Evolutionary conservation across 345 rosid species (phyloP).

Genomic region (Boechera retrofracta): DNA sequence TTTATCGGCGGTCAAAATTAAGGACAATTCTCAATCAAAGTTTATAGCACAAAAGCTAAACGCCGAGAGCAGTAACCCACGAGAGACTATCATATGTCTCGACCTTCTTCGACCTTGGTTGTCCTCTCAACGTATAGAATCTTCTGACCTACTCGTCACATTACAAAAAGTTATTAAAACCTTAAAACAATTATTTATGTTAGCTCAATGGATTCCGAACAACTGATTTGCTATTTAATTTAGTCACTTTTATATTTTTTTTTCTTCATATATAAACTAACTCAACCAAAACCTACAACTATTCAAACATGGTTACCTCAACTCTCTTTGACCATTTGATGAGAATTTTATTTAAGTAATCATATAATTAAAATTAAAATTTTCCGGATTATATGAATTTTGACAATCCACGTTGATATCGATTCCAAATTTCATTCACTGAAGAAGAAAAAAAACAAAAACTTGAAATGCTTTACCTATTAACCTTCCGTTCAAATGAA

Average conservation of each 20-base stretch:
- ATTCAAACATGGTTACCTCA: too few species aligned
- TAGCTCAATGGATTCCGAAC: not conserved
- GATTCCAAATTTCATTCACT: too few species aligned
- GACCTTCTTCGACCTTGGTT: conserved; percentile 33
- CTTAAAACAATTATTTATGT: not conserved
- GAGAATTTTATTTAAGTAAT: too few species aligned
- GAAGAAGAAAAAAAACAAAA: not conserved
- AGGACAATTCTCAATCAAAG: too few species aligned
- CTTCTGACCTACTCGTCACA: conserved; percentile 37
- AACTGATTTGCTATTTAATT: not conserved
- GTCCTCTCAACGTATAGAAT: conserved; percentile 36
- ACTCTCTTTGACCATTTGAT: too few species aligned
- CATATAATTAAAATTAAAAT: too few species aligned
- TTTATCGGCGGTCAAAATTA: too few species aligned
- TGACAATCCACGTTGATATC: too few species aligned
- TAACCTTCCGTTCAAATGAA: conserved; percentile 21
- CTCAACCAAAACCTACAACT: not conserved
- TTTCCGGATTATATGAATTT: too few species aligned
- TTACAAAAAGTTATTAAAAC: conserved; percentile 6
- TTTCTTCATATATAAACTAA: not conserved
- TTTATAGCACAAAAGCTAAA: not conserved
- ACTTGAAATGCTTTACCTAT: conserved; percentile 15
- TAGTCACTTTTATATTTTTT: not conserved
- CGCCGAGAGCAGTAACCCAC: not conserved
- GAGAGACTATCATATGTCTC: conserved; percentile 4